Evolutionary conservation across 345 rosid genomes (phyloP).

Genomic region (Moricandia moricandioides): DNA sequence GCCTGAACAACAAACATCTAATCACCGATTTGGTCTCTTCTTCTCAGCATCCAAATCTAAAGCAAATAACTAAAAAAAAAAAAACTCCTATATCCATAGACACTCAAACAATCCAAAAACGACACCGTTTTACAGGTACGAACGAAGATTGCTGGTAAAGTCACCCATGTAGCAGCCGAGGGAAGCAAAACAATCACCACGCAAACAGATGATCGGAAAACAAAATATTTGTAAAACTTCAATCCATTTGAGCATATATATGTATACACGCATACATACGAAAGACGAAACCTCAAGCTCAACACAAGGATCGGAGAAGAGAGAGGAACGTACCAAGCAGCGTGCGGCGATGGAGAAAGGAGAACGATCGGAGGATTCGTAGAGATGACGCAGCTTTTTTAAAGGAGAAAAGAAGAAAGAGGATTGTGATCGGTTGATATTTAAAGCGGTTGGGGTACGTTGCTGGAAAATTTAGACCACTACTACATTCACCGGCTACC

Average conservation of each 20-base stretch:
- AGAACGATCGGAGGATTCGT: conserved; percentile 24
- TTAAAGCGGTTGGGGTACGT: background rate
- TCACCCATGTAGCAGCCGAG: background rate
- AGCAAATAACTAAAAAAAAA: background rate
- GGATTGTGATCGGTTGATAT: background rate
- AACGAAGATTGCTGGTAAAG: conserved; percentile 15
- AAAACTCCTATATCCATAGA: background rate
- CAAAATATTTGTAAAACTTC: background rate
- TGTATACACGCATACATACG: background rate
- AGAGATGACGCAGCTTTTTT: conserved; percentile 17
- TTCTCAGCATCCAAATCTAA: conserved; percentile 16
- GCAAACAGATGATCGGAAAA: conserved; percentile 5
- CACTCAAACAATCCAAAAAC: background rate
- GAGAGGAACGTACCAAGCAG: conserved; percentile 26
- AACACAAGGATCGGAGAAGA: conserved; percentile 23
- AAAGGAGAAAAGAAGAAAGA: background rate
- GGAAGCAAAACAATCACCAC: conserved; percentile 14
- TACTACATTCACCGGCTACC: background rate
- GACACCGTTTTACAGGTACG: background rate
- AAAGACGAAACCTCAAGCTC: conserved; percentile 6
- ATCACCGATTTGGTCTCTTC: background rate
- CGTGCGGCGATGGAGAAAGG: conserved; percentile 7
- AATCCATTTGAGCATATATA: conserved; percentile 5
- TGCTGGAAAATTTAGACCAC: background rate
- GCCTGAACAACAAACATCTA: background rate